Base-by-base conservation (phyloP, 371 early-diverging fungal species). In the Apophysomyces trapeziformis region DNA sequence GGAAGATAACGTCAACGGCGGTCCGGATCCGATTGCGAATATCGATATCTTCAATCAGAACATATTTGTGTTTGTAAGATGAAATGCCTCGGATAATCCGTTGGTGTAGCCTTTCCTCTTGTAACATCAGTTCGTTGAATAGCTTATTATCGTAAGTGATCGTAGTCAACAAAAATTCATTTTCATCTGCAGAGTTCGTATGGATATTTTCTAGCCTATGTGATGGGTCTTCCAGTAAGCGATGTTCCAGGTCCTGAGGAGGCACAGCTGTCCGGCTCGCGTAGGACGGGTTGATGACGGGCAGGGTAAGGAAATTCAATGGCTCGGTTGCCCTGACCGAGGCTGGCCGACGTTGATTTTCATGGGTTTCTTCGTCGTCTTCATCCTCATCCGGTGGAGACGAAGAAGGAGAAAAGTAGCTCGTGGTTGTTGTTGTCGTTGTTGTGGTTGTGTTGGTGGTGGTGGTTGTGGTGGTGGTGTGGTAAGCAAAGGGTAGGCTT, bases 41-140 rank as follows among this genome's bases (percentile, higher is more conserved):
- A 54, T 81, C 82, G 62, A 81, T 81, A 43, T 81, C 78, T 68
- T 81, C 78, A 60, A 81, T 76, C 47, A 81, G 63, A 7, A 81
- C 82, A 56, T 76, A 81, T 39, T 78, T 74, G 61, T 81, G 82
- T 47, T 76, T 78, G 62, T 81, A 77, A 7, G 82, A 81, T 6
- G 73, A 58, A 12, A 81, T 78, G 26, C 82, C 82, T 4, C 66
- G 64, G 18, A 78, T 73, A 61, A 81, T 75, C 21, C 74, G 70
- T 21, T 72, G 65, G 38, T 81, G 81, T n/a, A 81, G 59, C 16
- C 57, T 36, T 46, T 73, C 70, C 59, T 80, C 77, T 57, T 67
- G 67, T 7, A 60, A 45, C 63, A 74, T 71, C 57, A 74, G 57
- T 5, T 70, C 60, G 41, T 66, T 59, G 39, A 74, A 68, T 26